Percentiles rank a stretch among this genome's conserved stretches.
Conservation (phyloP, 179 eudicot genomes). For the Silene noctiflora region DNA sequence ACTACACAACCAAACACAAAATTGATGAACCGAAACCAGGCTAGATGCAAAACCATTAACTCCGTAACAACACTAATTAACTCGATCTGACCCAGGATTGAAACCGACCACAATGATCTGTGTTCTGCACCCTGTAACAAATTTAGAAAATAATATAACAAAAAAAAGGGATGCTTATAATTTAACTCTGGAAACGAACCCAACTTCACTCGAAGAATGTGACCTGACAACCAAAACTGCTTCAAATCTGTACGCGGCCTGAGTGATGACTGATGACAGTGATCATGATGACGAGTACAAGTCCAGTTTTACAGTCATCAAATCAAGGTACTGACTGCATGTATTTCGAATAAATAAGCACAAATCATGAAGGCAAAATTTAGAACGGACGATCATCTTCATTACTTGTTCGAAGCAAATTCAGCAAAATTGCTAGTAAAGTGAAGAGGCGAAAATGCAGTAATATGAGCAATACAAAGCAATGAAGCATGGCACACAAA, state of each 20-base stretch:
- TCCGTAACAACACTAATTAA: too few relatives aligned
- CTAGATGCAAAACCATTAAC: too few relatives aligned
- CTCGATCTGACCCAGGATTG: too few relatives aligned
- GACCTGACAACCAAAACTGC: not conserved
- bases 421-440: conserved; percentile 38
- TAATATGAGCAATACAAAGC: conserved; percentile 24
- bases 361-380: not conserved
- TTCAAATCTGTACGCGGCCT: not conserved
- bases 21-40: too few relatives aligned
- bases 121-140: too few relatives aligned
- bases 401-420: conserved; percentile 27
- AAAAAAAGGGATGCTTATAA: too few relatives aligned
- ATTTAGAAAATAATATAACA: too few relatives aligned
- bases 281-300: not conserved
- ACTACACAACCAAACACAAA: too few relatives aligned
- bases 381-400: conserved; percentile 14
- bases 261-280: not conserved
- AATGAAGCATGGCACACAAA: conserved; percentile 16
- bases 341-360: not conserved
- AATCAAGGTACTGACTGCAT: not conserved
- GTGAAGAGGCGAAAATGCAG: conserved; percentile 22
- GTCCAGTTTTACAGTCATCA: not conserved
- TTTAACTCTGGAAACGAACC: too few relatives aligned
- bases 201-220: not conserved
- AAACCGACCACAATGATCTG: too few relatives aligned